Base-by-base conservation (phyloP, 2,329 filamentous ascomycete species). In the Epichloe brachyelytri region DNA sequence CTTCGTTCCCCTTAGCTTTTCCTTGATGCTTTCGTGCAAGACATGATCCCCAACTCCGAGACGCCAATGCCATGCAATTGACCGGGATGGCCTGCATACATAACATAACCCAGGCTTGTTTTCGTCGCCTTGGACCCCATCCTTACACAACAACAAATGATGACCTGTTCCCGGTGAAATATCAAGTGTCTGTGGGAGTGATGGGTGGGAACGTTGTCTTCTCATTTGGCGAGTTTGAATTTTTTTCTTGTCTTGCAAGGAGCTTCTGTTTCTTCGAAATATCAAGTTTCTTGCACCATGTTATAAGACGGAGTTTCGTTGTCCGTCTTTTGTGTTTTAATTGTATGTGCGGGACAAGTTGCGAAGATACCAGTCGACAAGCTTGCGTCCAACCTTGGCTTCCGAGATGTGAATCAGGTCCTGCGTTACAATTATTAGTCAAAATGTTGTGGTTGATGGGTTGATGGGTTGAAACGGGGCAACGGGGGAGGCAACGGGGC, bases 331-430 rank as follows among this genome's bases (percentile, higher is more conserved):
- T 33, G 22, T 3, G 22, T 12, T 14, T 52, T 63, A 70, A 63
- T 70, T 95, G 76, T 98, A 98, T 53, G 90, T 94, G 68, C 93
- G 85, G 54, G 90, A 87, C 64, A 98, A 77, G 77, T 98, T 98
- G 67, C 93, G 85, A 66, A 98, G 80, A 71, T 98, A 98, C 93
- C 93, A 98, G 72, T 98, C 93, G 58, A 98, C 91, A 64, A 98
- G 76, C 75, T 93, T 94, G 63, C 93, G 82, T 65, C 93, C 93
- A 54, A 96, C 89, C 83, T 98, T 98, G 60, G 91, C 91, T 74
- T 98, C 93, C 53, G 91, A 96, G 61, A 98, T 93, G 72, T 98
- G 93, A 68, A 98, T 98, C 63, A 98, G 75, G 67, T 98, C 91
- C 85, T 89, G 60, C 45, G 38, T 12, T 14, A 39, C 11, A 5